Conservation (phyloP, 2,329 filamentous ascomycete species). For the Fusarium transvaalense region DNA sequence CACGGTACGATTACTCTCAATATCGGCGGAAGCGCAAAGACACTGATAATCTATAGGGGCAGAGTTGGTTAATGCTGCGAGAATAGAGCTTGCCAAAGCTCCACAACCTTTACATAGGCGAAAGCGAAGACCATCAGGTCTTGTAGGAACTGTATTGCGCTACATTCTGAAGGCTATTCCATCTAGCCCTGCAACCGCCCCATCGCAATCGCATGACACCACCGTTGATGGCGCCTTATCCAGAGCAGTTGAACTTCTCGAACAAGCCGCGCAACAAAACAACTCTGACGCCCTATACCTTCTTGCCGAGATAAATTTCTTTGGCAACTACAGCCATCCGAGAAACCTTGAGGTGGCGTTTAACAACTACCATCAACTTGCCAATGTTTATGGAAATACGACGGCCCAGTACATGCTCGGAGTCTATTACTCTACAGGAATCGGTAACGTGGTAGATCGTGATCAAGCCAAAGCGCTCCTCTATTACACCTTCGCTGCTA, state of each 20-base stretch:
- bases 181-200: slow-evolving; percentile 62
- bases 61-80: slow-evolving; percentile 66
- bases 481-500: slow-evolving; percentile 94
- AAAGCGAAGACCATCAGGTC: slow-evolving; percentile 59
- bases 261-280: slow-evolving; percentile 65
- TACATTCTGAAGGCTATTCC: slow-evolving; percentile 64
- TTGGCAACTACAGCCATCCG: slow-evolving; percentile 92
- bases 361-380: slow-evolving; percentile 82
- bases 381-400: slow-evolving; percentile 82
- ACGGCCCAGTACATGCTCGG: slow-evolving; percentile 97
- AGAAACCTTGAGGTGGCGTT: slow-evolving; percentile 85
- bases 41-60: slow-evolving; percentile 56
- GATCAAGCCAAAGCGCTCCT: slow-evolving; percentile 93
- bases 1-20: slow-evolving; percentile 52
- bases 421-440: slow-evolving; percentile 93
- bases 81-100: slow-evolving; percentile 63
- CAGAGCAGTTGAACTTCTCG: slow-evolving; percentile 65
- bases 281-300: slow-evolving; percentile 89
- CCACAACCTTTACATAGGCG: slow-evolving; percentile 60
- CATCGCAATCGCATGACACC: slow-evolving; percentile 55
- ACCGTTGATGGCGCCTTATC: slow-evolving; percentile 59
- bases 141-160: slow-evolving; percentile 58
- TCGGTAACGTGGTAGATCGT: slow-evolving; percentile 82
- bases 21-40: slow-evolving; percentile 11
- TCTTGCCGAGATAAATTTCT: slow-evolving; percentile 95